Evolutionary conservation across 2,329 filamentous ascomycete genomes (phyloP).

Genomic region (Phialophora expanda): DNA sequence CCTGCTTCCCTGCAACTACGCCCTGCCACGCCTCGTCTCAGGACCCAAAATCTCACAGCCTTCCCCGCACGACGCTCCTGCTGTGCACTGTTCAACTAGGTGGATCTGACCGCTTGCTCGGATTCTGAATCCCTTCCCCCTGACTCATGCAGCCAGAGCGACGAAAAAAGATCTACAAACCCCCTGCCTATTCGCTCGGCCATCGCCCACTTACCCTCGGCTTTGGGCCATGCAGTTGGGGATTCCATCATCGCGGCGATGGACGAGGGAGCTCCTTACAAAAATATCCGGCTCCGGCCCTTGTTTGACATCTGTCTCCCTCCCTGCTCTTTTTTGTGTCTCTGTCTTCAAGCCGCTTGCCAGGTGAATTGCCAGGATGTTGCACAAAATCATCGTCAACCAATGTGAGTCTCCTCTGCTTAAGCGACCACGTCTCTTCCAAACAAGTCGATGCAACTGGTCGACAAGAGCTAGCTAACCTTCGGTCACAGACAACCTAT

Average conservation of each 20-base stretch:
- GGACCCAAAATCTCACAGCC: slow-evolving; percentile 22
- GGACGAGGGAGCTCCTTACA: slow-evolving; percentile 6
- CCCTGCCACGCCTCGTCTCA: not conserved
- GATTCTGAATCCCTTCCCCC: slow-evolving; percentile 11
- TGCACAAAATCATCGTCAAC: slow-evolving; percentile 39
- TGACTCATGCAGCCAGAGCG: slow-evolving; percentile 4
- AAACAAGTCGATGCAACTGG: not conserved
- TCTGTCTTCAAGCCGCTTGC: not conserved
- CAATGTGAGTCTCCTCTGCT: slow-evolving; percentile 2
- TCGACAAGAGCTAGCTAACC: not conserved
- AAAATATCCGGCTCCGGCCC: slow-evolving; percentile 3
- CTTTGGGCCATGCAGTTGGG: slow-evolving; percentile 8
- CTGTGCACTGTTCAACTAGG: slow-evolving; percentile 4
- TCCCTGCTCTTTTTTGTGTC: not conserved
- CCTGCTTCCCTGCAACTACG: not conserved
- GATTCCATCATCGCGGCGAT: not conserved
- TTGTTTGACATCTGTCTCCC: slow-evolving; percentile 5
- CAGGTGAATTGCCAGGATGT: slow-evolving; percentile 17
- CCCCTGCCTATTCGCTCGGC: slow-evolving; percentile 10
- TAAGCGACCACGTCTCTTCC: not conserved
- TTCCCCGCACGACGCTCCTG: slow-evolving; percentile 7
- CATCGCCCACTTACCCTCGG: slow-evolving; percentile 19
- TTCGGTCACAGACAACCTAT: slow-evolving; percentile 41
- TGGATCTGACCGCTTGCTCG: not conserved
- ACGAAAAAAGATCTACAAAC: slow-evolving; percentile 11